Percentiles rank a stretch among this genome's conserved stretches.
phyloP scores from a whole-genome alignment of 2,329 filamentous ascomycete genomes.

The Pyricularia sp. region DNA sequence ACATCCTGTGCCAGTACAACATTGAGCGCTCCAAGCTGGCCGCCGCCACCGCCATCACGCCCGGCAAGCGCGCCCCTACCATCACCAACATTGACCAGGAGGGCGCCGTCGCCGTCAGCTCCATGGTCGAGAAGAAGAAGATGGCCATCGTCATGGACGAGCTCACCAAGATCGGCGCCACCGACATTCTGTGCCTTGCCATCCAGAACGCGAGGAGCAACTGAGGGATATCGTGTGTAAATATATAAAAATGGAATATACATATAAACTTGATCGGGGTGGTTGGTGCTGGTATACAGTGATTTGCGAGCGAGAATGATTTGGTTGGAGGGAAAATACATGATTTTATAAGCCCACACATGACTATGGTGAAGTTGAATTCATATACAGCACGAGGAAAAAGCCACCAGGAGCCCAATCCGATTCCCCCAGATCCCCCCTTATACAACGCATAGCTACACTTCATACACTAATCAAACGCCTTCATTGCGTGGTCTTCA shows the following conservation, averaged over 20 bases:
- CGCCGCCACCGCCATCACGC: conserved; percentile 68
- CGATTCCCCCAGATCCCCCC: too few relatives aligned
- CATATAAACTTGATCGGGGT: neutral
- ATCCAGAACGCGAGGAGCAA: conserved; percentile 58
- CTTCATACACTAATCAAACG: too few relatives aligned
- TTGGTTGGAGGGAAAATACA: neutral
- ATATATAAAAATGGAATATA: neutral
- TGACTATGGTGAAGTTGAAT: neutral
- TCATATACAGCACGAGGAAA: neutral
- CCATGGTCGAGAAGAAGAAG: conserved; percentile 85
- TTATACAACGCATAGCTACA: too few relatives aligned
- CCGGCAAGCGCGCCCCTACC: conserved; percentile 87
- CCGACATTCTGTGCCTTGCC: conserved; percentile 76
- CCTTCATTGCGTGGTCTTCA: too few relatives aligned
- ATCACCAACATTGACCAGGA: conserved; percentile 82
- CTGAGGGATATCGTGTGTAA: conserved; percentile 5
- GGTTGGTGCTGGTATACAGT: neutral
- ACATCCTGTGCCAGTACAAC: conserved; percentile 95
- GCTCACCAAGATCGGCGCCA: conserved; percentile 64
- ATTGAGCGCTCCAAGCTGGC: conserved; percentile 61
- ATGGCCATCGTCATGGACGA: conserved; percentile 85
- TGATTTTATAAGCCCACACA: neutral
- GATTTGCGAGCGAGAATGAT: neutral
- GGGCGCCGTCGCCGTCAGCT: conserved; percentile 88
- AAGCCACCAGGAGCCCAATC: too few relatives aligned